These are phyloP conservation scores for Collybiopsis luxurians DNA, from an alignment of 768 basidiomycete species.

Conservation along the genomic window DNA sequence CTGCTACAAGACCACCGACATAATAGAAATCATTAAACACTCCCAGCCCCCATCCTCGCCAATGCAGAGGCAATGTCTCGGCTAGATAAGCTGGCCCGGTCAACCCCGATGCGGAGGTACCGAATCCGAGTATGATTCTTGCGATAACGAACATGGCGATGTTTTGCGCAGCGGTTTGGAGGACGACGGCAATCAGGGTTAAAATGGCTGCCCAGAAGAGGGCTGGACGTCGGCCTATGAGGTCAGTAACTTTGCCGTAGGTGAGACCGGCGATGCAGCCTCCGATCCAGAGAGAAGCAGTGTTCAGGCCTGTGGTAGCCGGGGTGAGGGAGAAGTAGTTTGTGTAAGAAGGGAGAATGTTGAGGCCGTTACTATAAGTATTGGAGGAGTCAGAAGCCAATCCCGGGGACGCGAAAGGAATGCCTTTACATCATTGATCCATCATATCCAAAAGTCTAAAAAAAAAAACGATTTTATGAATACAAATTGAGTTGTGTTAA, in stretches of 20 bases:
- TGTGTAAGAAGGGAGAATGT: slow-evolving; percentile 17
- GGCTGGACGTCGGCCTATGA: slow-evolving; percentile 17
- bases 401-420: background rate
- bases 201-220: slow-evolving; percentile 20
- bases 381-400: background rate
- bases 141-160: slow-evolving; percentile 20
- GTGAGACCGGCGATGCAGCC: slow-evolving; percentile 21
- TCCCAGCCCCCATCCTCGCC: slow-evolving; percentile 21
- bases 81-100: slow-evolving; percentile 20
- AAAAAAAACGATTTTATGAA: background rate
- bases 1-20: slow-evolving; percentile 13
- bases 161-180: slow-evolving; percentile 21
- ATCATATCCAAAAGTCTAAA: slow-evolving; percentile 7
- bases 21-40: slow-evolving; percentile 23
- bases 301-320: slow-evolving; percentile 14
- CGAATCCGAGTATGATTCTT: slow-evolving; percentile 19
- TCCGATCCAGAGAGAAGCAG: slow-evolving; percentile 20
- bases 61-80: slow-evolving; percentile 17
- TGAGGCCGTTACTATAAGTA: slow-evolving; percentile 15
- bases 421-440: slow-evolving; percentile 5
- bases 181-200: slow-evolving; percentile 17
- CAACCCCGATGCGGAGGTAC: slow-evolving; percentile 19
- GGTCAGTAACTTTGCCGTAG: slow-evolving; percentile 19
- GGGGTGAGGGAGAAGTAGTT: slow-evolving; percentile 15
- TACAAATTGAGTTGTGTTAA: background rate